Base-by-base conservation (phyloP, 2,329 filamentous ascomycete genomes). In the Pestalotiopsis sp. region DNA sequence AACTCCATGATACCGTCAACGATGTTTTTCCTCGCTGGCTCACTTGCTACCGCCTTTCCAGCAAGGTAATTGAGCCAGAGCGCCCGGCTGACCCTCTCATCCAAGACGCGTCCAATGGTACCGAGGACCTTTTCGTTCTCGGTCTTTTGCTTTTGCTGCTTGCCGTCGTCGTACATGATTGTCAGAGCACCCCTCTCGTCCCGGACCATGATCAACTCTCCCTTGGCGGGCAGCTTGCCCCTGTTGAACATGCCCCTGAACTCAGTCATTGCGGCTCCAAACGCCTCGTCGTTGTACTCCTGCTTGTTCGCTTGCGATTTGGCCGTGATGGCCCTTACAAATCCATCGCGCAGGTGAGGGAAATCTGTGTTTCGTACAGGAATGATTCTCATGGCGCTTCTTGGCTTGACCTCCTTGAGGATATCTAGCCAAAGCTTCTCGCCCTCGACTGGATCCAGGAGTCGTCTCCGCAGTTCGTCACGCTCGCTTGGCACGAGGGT, bases 341-440 rank as follows among this genome's bases (percentile, higher is more conserved):
- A 97, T 1, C 93, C 96, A 77, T 99, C 96, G 55, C 95, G 89
- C 71, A 99, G 81, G 79, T 99, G 96, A 72, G 91, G 90, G 80
- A 98, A 98, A 80, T 98, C 95, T 20, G 96, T 99, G 80, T 97
- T 94, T 49, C 94, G 87, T n/a, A 94, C 94, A 0, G 96, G 96
- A 2, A 95, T 90, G 71, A 99, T 92, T 60, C 95, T 88, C 81
- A 97, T 90, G 0, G 91, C 88, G 31, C 91, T 95, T 67, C 94
- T 85, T n/a, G 95, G 88, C 0, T 89, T 87, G 3, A 88, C 85
- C 0, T 90, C 84, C 68, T 85, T 84, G 31, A 98, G 81, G 2
- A 97, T 84, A 14, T 86, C 82, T 58, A 90, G 86, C 94, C 95
- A 98, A 41, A 93, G 87, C 72, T 88, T 85, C 72, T 93, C 91